Conservation (phyloP, 2,329 filamentous ascomycete species). For the Cryphonectria nitschkei region DNA sequence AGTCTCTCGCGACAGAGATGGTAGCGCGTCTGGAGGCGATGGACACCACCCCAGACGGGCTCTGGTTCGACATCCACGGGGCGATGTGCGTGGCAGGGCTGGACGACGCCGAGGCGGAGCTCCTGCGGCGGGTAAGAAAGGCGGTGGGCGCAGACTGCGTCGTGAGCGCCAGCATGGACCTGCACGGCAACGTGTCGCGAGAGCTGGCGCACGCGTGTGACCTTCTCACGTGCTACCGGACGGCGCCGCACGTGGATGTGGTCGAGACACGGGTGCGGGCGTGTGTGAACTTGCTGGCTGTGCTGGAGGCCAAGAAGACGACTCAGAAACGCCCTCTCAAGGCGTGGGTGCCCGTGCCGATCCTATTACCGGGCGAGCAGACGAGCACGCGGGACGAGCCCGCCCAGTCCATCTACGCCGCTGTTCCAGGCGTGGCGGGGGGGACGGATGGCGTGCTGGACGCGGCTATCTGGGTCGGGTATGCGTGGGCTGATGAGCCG, state of each 20-base stretch:
- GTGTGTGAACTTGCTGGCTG: slow-evolving; percentile 50
- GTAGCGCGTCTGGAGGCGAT: slow-evolving; percentile 44
- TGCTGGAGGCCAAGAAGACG: slow-evolving; percentile 37
- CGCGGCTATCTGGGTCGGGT: slow-evolving; percentile 59
- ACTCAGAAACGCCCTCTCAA: slow-evolving; percentile 46
- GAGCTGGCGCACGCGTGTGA: slow-evolving; percentile 53
- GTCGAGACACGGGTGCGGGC: slow-evolving; percentile 55
- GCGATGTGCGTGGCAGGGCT: slow-evolving; percentile 57
- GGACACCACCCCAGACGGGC: slow-evolving; percentile 45
- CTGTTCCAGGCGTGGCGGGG: slow-evolving; percentile 48
- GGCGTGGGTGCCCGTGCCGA: slow-evolving; percentile 56
- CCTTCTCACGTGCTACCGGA: slow-evolving; percentile 57
- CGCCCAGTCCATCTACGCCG: slow-evolving; percentile 53
- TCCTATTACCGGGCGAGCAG: slow-evolving; percentile 57
- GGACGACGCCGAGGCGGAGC: slow-evolving; percentile 52
- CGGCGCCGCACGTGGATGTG: slow-evolving; percentile 55
- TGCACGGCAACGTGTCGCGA: slow-evolving; percentile 58
- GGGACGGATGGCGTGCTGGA: slow-evolving; percentile 48
- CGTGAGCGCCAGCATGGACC: slow-evolving; percentile 59
- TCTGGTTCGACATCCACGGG: slow-evolving; percentile 61
- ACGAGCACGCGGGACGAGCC: slow-evolving; percentile 58
- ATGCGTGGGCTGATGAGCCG: slow-evolving; percentile 59
- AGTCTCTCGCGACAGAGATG: slow-evolving; percentile 48
- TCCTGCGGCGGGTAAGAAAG: slow-evolving; percentile 48
- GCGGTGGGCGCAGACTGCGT: slow-evolving; percentile 51